A percentile compares a stretch with the other conserved stretches of the same genome.
These are phyloP conservation scores for Verbascum thapsus DNA, from an alignment of 257 asterid genomes.

Conservation along the genomic window DNA sequence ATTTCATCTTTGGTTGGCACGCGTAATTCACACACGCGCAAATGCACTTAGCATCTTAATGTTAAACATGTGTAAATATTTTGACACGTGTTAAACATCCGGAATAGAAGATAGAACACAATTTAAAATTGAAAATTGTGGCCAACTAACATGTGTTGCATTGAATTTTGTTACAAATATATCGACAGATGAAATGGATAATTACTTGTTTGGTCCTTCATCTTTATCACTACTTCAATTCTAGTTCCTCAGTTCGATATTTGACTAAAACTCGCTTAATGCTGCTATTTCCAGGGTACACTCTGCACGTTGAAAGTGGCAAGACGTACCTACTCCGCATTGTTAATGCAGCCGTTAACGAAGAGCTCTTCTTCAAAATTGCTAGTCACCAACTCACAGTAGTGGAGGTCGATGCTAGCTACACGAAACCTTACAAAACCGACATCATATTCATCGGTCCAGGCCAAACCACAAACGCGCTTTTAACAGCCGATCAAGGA, in stretches of 20 bases:
- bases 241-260: no score
- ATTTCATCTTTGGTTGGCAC: no score
- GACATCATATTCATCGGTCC: slow-evolving; percentile 73
- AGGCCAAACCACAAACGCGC: slow-evolving; percentile 71
- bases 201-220: neutral
- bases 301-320: slow-evolving; percentile 60
- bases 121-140: no score
- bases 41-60: no score
- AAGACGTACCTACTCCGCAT: slow-evolving; percentile 69
- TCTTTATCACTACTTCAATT: no score
- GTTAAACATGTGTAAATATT: no score
- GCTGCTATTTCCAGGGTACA: slow-evolving; percentile 41
- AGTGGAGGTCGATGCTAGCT: slow-evolving; percentile 71
- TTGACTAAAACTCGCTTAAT: neutral
- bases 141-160: slow-evolving; percentile 19
- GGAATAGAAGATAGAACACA: no score
- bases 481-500: slow-evolving; percentile 51
- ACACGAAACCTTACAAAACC: slow-evolving; percentile 66
- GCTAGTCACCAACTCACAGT: slow-evolving; percentile 57
- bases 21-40: no score
- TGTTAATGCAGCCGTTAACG: slow-evolving; percentile 63
- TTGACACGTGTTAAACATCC: no score
- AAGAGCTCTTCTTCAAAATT: slow-evolving; percentile 72
- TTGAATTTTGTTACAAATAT: neutral
- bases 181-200: no score